Base-by-base conservation (phyloP, 2,329 filamentous ascomycete genomes). In the Aureobasidium lini region DNA sequence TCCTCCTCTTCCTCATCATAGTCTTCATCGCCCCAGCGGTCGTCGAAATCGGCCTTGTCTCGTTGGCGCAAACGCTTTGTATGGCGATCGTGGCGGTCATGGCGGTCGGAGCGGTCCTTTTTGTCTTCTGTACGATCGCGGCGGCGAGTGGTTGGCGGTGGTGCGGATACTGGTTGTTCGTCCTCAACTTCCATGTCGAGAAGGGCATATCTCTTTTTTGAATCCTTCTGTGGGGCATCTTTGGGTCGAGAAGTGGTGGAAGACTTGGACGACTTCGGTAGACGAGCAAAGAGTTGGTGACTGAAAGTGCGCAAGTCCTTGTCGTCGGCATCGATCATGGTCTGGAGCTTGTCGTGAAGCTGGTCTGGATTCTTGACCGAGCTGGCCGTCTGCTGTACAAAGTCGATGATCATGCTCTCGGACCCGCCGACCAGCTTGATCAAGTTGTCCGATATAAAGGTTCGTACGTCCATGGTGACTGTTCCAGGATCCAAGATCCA, bases 21-120 rank as follows among this genome's bases (percentile, higher is more conserved):
- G 65, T 89, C 88, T 68, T 92, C 88, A 66, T 94, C 89, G 1
- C 85, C 90, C 90, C 90, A 95, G 57, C 88, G 79, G 67, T 91
- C 87, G 49, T 91, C 87, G 64, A 87, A 86, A 63, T 88, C 83
- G 34, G 75, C 78, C 37, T 71, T 66, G 52, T 79, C 77, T 62
- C 77, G 73, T 60, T 75, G 75, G 59, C 82, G 74, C 48, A 81
- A 70, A 62, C 81, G 81, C 68, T 78, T 82, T 31, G 46, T 43
- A 29, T 46, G 47, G 4, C 57, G 46, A 9, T 63, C 62, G 2
- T 39, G 52, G 34, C 56, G 46, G n/a, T 63, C 62, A 11, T 47
- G 52, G 31, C 57, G 59, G 40, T 56, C 39, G 29, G 75, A 74
- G 60, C 74, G 73, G 18, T 71, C 70, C 43, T 68, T 63, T 46